Evolutionary conservation across 2,329 filamentous ascomycete species (phyloP).

Genomic region (Penicillium sumatraense): DNA sequence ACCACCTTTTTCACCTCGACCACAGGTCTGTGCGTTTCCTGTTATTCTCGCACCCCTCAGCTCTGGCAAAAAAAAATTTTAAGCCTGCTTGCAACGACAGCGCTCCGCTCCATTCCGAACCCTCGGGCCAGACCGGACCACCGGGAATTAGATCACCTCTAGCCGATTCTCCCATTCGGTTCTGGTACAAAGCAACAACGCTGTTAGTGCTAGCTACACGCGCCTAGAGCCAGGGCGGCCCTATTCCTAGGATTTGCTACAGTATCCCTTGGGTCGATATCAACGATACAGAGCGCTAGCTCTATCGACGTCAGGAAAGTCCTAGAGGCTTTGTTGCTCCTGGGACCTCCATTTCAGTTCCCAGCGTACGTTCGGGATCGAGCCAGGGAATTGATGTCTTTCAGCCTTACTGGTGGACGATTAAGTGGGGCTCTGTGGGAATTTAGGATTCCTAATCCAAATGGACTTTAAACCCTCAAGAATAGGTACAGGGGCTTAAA

Average conservation of each 20-base stretch:
- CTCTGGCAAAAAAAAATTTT: too few species aligned
- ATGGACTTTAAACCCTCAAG: constrained; percentile 10
- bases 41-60: neutral
- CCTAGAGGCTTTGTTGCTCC: neutral
- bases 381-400: neutral
- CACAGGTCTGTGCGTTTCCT: neutral
- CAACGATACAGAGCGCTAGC: too few species aligned
- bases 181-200: neutral
- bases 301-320: too few species aligned
- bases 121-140: too few species aligned
- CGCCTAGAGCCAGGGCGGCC: neutral
- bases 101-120: too few species aligned
- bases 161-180: neutral
- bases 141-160: too few species aligned
- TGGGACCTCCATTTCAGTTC: neutral
- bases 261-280: too few species aligned
- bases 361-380: neutral
- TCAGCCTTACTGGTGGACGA: constrained; percentile 9
- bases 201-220: neutral
- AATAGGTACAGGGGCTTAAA: constrained; percentile 3
- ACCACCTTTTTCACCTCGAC: neutral
- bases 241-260: neutral
- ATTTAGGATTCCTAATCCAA: too few species aligned
- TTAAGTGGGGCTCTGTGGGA: constrained; percentile 2
- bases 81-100: neutral